phyloP scores from a whole-genome alignment of 495 filamentous ascomycete genomes.

The Lentithecium fluviatile region DNA sequence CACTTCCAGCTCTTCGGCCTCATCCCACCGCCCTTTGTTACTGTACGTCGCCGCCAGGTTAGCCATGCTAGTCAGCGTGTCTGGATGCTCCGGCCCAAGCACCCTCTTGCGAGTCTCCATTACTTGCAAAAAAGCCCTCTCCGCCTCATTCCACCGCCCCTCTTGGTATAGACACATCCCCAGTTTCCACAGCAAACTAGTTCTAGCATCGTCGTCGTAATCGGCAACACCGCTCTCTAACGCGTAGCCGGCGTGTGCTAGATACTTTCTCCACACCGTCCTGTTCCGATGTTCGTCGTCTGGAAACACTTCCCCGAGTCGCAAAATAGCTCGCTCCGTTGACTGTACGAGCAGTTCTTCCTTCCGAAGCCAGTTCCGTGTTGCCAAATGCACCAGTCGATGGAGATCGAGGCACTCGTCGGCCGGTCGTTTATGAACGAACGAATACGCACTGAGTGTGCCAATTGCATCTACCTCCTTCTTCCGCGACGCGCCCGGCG shows the following conservation, averaged over 20 bases:
- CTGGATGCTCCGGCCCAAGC: neutral
- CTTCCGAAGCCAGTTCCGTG: conserved; percentile 44
- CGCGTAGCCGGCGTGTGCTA: conserved; percentile 35
- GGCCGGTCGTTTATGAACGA: conserved; percentile 35
- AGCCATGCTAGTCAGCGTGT: neutral
- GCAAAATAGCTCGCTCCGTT: conserved; percentile 27
- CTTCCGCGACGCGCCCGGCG: neutral
- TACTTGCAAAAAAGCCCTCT: neutral
- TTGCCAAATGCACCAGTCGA: conserved; percentile 46
- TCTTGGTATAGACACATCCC: too few relatives aligned
- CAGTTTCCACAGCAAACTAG: neutral
- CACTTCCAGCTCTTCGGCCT: too few relatives aligned
- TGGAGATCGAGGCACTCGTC: conserved; percentile 35
- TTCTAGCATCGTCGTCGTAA: neutral
- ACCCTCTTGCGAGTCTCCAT: neutral
- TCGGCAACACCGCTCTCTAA: neutral
- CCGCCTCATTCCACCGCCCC: neutral
- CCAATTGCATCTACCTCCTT: conserved; percentile 38
- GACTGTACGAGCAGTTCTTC: too few relatives aligned
- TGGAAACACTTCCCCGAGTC: conserved; percentile 32
- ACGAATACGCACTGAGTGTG: conserved; percentile 37
- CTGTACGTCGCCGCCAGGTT: too few relatives aligned
- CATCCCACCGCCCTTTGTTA: too few relatives aligned
- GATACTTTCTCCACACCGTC: conserved; percentile 35
- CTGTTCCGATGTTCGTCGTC: conserved; percentile 35